Evolutionary conservation across 1,139 yeast species (phyloP).

Genomic region (Geotrichum aggregatum): DNA sequence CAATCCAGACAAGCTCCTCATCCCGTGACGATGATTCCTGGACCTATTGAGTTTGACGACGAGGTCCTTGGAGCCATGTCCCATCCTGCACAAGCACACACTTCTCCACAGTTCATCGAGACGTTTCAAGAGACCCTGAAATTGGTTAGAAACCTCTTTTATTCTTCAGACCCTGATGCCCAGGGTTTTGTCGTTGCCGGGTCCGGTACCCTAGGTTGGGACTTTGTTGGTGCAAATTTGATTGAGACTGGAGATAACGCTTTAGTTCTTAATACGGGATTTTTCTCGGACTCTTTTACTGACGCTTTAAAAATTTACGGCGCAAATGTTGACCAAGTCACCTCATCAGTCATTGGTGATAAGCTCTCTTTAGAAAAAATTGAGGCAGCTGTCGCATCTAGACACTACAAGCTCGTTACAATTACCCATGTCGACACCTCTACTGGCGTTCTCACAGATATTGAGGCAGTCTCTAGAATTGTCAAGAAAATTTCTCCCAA

Average conservation of each 20-base stretch:
- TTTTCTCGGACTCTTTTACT: slow-evolving; percentile 82
- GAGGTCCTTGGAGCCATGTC: slow-evolving; percentile 78
- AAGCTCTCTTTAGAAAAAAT: slow-evolving; percentile 57
- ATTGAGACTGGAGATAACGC: slow-evolving; percentile 58
- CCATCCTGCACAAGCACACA: slow-evolving; percentile 83
- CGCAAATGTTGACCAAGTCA: slow-evolving; percentile 56
- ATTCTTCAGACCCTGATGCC: slow-evolving; percentile 58
- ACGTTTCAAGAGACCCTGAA: slow-evolving; percentile 67
- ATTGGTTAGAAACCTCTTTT: slow-evolving; percentile 69
- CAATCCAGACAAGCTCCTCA: slow-evolving; percentile 33
- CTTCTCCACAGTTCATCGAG: slow-evolving; percentile 78
- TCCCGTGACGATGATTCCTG: slow-evolving; percentile 75
- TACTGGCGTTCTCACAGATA: slow-evolving; percentile 80
- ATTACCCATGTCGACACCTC: slow-evolving; percentile 96
- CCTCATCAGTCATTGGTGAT: slow-evolving; percentile 69
- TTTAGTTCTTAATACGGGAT: slow-evolving; percentile 86
- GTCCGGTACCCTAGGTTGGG: slow-evolving; percentile 96
- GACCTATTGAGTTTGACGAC: slow-evolving; percentile 87
- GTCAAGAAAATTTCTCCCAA: slow-evolving; percentile 70
- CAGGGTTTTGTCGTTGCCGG: slow-evolving; percentile 85
- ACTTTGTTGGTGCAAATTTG: slow-evolving; percentile 75
- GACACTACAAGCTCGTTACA: slow-evolving; percentile 65
- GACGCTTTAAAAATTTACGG: slow-evolving; percentile 72
- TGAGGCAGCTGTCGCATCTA: slow-evolving; percentile 50
- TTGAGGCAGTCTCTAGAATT: slow-evolving; percentile 56